Base-by-base conservation (phyloP, 1,139 yeast genomes). In the Taphrina flavorubra region DNA sequence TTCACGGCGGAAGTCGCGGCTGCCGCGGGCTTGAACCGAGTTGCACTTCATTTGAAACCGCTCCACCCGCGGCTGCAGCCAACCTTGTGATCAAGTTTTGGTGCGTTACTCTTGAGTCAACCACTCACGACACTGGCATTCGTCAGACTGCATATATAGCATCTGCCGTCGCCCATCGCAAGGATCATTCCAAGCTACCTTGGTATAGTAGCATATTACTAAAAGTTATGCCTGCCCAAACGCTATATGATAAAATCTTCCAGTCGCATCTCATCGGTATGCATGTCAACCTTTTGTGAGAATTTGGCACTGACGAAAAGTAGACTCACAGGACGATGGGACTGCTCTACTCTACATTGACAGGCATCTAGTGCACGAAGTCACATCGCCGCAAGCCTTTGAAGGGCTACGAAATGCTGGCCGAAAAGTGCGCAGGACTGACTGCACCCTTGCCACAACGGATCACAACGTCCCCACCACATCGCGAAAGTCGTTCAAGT, bases 301-400 rank as follows among this genome's bases (percentile, higher is more conserved):
- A 20, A 34, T 11, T 8, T 10, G 58, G 11, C 25, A 37, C 40
- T 37, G 7, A 53, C 56, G 8, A 34, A 13, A 11, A n/a, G 31
- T 40, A 44, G 94, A 92, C 80, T 82, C 85, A 77, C 97, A 92
- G 75, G 94, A 90, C 67, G 87, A 91, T 46, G 96, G 95, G 49
- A 91, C 97, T 14, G 88, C 85, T 77, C 83, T 94, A 74, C 81
- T 94, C 72, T 94, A 90, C 79, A 92, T 94, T 72, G 99, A 94
- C 80, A 90, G 99, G 80, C 99, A 94, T 79, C 83, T 94, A 75
- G 97, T 94, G 69, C 99, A 94, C 79, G 99, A 94, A 81, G 99
- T 94, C 68, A 94, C 99, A 0, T 92, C 98, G 47, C 99, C 99
- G 44, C 99, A 94, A 80, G 99, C 99, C 10, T 94, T 94, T 77